These are phyloP conservation scores for Cladorrhinum sp. DNA, from an alignment of 2,329 filamentous ascomycete genomes.

Conservation along the genomic window DNA sequence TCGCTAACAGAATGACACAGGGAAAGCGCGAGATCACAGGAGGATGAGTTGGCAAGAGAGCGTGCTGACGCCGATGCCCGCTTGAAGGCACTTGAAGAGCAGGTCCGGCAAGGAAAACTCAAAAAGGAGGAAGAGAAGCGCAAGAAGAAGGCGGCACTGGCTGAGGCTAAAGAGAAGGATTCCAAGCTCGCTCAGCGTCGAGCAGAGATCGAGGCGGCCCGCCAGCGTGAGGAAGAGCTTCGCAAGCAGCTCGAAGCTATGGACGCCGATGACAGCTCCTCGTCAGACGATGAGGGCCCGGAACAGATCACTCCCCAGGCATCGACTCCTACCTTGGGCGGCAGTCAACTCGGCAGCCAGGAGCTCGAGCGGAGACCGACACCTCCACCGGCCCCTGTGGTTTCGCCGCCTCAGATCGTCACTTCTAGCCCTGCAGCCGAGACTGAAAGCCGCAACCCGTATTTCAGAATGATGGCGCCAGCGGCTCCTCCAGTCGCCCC, in stretches of 20 bases:
- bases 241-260: conserved; percentile 78
- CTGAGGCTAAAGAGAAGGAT: conserved; percentile 86
- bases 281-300: conserved; percentile 76
- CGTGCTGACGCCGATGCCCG: conserved; percentile 78
- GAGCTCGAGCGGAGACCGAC: conserved; percentile 53
- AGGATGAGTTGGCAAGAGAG: conserved; percentile 77
- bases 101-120: conserved; percentile 87
- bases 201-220: conserved; percentile 87
- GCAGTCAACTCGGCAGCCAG: conserved; percentile 51
- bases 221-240: conserved; percentile 84
- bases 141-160: conserved; percentile 81
- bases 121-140: conserved; percentile 97
- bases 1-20: conserved; percentile 45
- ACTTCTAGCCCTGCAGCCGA: conserved; percentile 55
- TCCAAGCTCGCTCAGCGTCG: conserved; percentile 76
- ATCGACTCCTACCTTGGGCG: conserved; percentile 54
- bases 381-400: conserved; percentile 43
- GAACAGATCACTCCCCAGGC: conserved; percentile 64
- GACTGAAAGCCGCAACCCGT: conserved; percentile 87
- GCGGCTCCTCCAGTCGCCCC: conserved; percentile 42
- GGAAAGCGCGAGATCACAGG: conserved; percentile 68
- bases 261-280: conserved; percentile 71
- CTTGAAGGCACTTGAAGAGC: conserved; percentile 85
- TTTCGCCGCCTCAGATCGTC: conserved; percentile 50
- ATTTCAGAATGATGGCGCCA: conserved; percentile 77